Evolutionary conservation across 208 protist species (phyloP), one percentile per base, ranked within the genome.

Genomic region (Wallacemonas rigidus): DNA sequence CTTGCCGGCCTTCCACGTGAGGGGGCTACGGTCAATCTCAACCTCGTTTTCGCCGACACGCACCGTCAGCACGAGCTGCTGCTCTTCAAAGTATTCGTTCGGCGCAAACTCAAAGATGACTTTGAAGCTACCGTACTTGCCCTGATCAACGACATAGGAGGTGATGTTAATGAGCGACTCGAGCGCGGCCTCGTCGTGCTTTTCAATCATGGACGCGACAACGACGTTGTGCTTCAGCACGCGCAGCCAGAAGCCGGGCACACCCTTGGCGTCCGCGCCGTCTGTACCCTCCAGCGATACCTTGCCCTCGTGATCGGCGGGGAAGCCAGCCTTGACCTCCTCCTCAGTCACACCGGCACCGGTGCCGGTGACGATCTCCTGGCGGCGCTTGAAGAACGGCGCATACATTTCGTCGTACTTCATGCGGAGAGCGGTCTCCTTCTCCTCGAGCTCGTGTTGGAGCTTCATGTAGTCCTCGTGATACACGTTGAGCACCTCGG

Each of bases 1-100:
- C 72, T 93, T 91, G 7, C 91, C 91, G 8, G 76, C 62, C 69
- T 93, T 94, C 92, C 89, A 95, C 60, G 86, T 93, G 75, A 91
- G 76, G 8, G 85, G 71, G 7, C 83, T 81, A 45, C 89, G 75
- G 63, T 77, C 79, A 39, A 96, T 74, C 50, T 74, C 73, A 47
- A 71, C 71, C 14, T 55, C 72, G 48, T 82, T 73, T 2, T 91
- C 87, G 43, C 76, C 72, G 60, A 82, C 67, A n/a, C 69, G 51
- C 57, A 94, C 67, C 35, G 84, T 80, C 9, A 93, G 69, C 54
- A 86, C 85, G 40, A 96, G 80, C 53, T 74, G 69, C 72, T 91
- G 82, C 65, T 93, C 84, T 67, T 89, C 76, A 55, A 96, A 86
- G 74, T 77, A 95, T 53, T 86, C 77, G 69, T 96, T 96, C n/a